phyloP scores from a whole-genome alignment of 1,139 yeast species.

The Candida tropicalis region DNA sequence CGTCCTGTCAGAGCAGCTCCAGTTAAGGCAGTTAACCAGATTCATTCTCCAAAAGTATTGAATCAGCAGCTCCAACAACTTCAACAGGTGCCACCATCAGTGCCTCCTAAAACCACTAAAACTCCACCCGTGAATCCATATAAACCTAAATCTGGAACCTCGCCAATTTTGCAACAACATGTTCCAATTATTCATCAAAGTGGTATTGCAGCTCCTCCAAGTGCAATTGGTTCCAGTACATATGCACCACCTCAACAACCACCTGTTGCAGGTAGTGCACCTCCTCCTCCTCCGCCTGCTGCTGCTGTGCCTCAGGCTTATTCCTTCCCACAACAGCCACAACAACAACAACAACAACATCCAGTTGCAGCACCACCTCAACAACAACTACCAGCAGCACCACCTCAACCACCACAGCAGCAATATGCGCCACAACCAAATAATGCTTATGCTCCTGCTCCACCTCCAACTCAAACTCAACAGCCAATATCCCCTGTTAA shows the following conservation, averaged over 20 bases:
- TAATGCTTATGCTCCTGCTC: constrained; percentile 9
- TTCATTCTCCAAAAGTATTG: constrained; percentile 13
- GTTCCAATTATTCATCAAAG: constrained; percentile 14
- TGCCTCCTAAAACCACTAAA: constrained; percentile 16
- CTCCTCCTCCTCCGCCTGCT: constrained; percentile 6
- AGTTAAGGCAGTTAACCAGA: constrained; percentile 17
- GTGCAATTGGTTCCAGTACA: constrained; percentile 17
- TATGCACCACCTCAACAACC: constrained; percentile 9
- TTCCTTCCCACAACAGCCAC: constrained; percentile 10
- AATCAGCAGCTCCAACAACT: constrained; percentile 8
- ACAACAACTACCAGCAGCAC: constrained; percentile 6
- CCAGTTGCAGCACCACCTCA: too few relatives aligned
- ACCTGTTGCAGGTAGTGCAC: background rate
- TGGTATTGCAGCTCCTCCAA: constrained; percentile 21
- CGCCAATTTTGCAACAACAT: constrained; percentile 19
- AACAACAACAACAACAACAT: too few relatives aligned
- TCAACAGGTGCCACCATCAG: constrained; percentile 11
- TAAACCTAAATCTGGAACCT: constrained; percentile 18
- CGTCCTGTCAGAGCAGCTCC: constrained; percentile 36
- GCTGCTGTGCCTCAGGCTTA: constrained; percentile 5
- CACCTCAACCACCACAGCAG: constrained; percentile 5
- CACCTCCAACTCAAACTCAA: constrained; percentile 2
- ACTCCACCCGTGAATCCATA: constrained; percentile 21
- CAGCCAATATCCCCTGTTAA: constrained; percentile 7
- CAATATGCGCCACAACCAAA: constrained; percentile 6